Evolutionary conservation across 129 eudicot genomes (phyloP).

Genomic region (Rutidosis leptorrhynchoides): DNA sequence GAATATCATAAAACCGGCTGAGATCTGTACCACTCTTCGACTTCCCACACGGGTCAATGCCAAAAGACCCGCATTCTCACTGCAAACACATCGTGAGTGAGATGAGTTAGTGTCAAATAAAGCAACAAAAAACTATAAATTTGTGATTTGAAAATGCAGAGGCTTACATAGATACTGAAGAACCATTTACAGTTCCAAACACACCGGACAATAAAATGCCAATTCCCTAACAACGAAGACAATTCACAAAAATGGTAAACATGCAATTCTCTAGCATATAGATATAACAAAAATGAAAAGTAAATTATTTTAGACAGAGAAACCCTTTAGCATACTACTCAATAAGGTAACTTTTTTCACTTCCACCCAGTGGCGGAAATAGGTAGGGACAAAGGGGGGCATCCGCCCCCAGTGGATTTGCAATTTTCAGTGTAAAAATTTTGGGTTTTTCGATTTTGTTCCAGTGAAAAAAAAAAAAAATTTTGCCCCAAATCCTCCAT

Average conservation of each 20-base stretch:
- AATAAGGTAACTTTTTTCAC: not conserved
- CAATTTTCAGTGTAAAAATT: too few relatives aligned
- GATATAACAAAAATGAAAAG: too few relatives aligned
- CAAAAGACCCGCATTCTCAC: conserved; percentile 77
- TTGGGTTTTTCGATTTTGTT: too few relatives aligned
- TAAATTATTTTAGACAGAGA: too few relatives aligned
- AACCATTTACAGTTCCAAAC: conserved; percentile 57
- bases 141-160: not conserved
- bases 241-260: conserved; percentile 2
- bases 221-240: conserved; percentile 42
- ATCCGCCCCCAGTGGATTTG: too few relatives aligned
- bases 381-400: too few relatives aligned
- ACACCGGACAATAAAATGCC: conserved; percentile 62
- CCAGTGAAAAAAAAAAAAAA: too few relatives aligned
- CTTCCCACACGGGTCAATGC: conserved; percentile 77
- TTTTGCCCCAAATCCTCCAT: too few relatives aligned
- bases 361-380: too few relatives aligned
- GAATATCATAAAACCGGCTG: conserved; percentile 74
- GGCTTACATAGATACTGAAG: conserved; percentile 70
- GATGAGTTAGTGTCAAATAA: conserved; percentile 5
- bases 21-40: conserved; percentile 70
- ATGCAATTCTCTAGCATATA: not conserved
- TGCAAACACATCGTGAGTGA: conserved; percentile 22
- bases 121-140: not conserved
- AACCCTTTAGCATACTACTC: too few relatives aligned